Conservation (phyloP, 139 green algal genomes). For the Volvox reticuliferus region DNA sequence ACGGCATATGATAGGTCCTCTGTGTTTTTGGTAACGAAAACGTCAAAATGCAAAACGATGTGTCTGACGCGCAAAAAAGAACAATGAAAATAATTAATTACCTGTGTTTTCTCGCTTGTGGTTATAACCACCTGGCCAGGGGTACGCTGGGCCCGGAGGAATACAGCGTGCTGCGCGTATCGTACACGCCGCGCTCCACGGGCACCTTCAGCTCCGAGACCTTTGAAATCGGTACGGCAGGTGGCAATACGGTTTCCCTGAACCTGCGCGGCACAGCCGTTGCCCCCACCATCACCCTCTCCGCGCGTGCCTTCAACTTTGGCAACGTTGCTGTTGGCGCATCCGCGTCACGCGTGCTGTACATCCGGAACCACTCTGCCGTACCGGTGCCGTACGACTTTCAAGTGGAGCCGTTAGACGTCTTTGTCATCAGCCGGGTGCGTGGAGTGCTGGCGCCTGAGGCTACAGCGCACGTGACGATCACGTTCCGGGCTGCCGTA, state of each 20-base stretch:
- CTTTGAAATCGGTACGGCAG: slow-evolving; percentile 66
- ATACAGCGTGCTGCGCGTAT: slow-evolving; percentile 63
- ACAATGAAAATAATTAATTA: no score
- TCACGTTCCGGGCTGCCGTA: slow-evolving; percentile 59
- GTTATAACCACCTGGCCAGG: slow-evolving; percentile 23
- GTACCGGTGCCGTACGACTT: slow-evolving; percentile 67
- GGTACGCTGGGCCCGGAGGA: slow-evolving; percentile 64
- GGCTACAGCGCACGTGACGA: slow-evolving; percentile 62
- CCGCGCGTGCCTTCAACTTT: slow-evolving; percentile 70
- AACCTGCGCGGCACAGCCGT: slow-evolving; percentile 62
- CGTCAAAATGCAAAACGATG: no score
- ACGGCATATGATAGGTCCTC: no score
- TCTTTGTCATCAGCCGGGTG: slow-evolving; percentile 67
- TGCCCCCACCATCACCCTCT: slow-evolving; percentile 64
- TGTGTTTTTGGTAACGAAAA: no score
- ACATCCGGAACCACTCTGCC: slow-evolving; percentile 74
- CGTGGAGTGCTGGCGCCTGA: slow-evolving; percentile 55
- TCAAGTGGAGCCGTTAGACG: slow-evolving; percentile 61
- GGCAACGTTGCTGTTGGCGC: slow-evolving; percentile 61
- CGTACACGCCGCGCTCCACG: slow-evolving; percentile 66
- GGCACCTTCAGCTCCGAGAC: slow-evolving; percentile 72
- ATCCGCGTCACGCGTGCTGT: slow-evolving; percentile 60
- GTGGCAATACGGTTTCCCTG: slow-evolving; percentile 69
- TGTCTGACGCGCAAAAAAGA: no score
- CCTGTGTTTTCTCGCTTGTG: no score